These are phyloP conservation scores for Chrysoporthe cubensis DNA, from an alignment of 2,329 filamentous ascomycete genomes.

Conservation along the genomic window DNA sequence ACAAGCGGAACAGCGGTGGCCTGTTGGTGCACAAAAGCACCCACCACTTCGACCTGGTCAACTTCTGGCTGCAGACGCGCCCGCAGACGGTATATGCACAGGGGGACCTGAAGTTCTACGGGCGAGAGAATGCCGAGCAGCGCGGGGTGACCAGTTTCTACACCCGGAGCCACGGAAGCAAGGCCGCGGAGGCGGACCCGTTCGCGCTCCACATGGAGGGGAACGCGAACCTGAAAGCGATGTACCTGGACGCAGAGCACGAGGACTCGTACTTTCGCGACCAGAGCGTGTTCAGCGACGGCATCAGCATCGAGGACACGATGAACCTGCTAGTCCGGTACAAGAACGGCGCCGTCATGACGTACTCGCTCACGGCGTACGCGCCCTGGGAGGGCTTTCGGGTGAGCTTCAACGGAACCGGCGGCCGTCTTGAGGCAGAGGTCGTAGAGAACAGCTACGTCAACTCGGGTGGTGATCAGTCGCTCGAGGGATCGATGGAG, in stretches of 20 bases:
- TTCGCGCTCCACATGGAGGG: slow-evolving; percentile 61
- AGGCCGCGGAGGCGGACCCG: slow-evolving; percentile 55
- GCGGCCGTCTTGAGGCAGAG: slow-evolving; percentile 62
- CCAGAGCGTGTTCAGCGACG: slow-evolving; percentile 65
- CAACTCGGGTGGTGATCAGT: slow-evolving; percentile 63
- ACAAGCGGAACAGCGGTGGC: slow-evolving; percentile 63
- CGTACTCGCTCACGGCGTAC: slow-evolving; percentile 63
- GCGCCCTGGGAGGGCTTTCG: slow-evolving; percentile 66
- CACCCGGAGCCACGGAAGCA: slow-evolving; percentile 53
- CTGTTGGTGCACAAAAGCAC: slow-evolving; percentile 66
- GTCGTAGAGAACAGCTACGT: slow-evolving; percentile 66
- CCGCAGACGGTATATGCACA: slow-evolving; percentile 61
- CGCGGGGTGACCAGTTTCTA: slow-evolving; percentile 58
- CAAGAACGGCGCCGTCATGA: slow-evolving; percentile 58
- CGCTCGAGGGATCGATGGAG: slow-evolving; percentile 57
- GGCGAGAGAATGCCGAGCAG: slow-evolving; percentile 62
- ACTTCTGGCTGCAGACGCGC: slow-evolving; percentile 63
- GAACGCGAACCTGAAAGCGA: slow-evolving; percentile 56
- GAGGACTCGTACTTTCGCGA: slow-evolving; percentile 66
- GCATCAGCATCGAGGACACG: slow-evolving; percentile 67
- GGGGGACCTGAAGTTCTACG: slow-evolving; percentile 64
- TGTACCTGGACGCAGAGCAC: slow-evolving; percentile 66
- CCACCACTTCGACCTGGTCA: slow-evolving; percentile 66
- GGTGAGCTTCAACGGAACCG: slow-evolving; percentile 61
- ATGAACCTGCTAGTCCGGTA: slow-evolving; percentile 65